phyloP scores from a whole-genome alignment of 208 protist genomes.

The Trypanosoma mega region DNA sequence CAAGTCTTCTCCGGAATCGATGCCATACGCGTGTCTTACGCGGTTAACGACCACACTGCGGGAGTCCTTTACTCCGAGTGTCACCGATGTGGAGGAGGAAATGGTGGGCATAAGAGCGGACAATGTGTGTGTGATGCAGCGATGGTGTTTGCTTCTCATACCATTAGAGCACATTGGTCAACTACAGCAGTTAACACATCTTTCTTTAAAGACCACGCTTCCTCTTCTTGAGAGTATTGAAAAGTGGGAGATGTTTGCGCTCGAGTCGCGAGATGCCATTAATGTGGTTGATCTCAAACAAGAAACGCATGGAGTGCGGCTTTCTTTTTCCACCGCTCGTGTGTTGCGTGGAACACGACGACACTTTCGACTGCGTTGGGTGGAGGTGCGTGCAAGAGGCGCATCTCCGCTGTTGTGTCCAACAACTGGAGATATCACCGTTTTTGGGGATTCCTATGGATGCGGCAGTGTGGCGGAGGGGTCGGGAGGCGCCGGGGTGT shows the following conservation, averaged over 20 bases:
- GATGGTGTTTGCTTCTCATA: conserved; percentile 4
- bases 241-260: not conserved
- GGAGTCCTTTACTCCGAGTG: not conserved
- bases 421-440: too few species aligned
- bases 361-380: conserved; percentile 11
- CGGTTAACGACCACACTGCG: not conserved
- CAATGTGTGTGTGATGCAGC: not conserved
- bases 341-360: not conserved
- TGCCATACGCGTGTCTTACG: conserved; percentile 8
- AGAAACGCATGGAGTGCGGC: not conserved
- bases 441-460: too few species aligned
- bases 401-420: not conserved
- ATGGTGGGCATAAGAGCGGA: not conserved
- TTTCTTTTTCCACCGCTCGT: conserved; percentile 2
- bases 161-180: not conserved
- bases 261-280: not conserved
- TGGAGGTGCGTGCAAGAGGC: not conserved
- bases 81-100: conserved; percentile 7
- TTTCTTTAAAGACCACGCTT: not conserved
- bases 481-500: too few species aligned
- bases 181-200: conserved; percentile 8
- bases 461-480: too few species aligned
- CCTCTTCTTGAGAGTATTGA: not conserved
- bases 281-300: not conserved
- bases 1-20: not conserved